Conservation (phyloP, 1,284 basidiomycete genomes). For the Naganishia sp. region DNA sequence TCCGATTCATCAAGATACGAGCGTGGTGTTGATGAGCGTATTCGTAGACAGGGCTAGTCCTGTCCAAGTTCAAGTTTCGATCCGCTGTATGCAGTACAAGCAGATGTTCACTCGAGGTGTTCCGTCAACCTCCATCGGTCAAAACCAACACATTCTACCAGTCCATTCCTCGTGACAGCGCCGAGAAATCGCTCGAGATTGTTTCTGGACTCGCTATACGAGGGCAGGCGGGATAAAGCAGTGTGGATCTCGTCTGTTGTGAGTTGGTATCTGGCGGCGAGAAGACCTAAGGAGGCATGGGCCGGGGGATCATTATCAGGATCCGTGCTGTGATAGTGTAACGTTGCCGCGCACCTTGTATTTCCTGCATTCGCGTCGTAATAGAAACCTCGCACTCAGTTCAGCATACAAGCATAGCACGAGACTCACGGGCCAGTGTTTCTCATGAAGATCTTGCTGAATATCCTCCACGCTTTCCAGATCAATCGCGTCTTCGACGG, state of each 20-base stretch:
- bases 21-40: too few relatives aligned
- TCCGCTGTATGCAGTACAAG: too few relatives aligned
- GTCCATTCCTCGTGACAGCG: slow-evolving; percentile 20
- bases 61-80: too few relatives aligned
- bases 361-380: slow-evolving; percentile 17
- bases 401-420: too few relatives aligned
- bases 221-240: slow-evolving; percentile 11
- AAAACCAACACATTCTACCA: slow-evolving; percentile 20
- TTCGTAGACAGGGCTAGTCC: too few relatives aligned
- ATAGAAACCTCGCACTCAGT: not conserved
- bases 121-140: slow-evolving; percentile 21
- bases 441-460: slow-evolving; percentile 74
- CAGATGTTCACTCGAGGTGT: not conserved
- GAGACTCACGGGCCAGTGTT: slow-evolving; percentile 30
- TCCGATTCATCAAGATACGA: too few relatives aligned
- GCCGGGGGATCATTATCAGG: too few relatives aligned
- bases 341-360: slow-evolving; percentile 16
- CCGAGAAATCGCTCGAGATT: slow-evolving; percentile 30
- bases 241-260: slow-evolving; percentile 21
- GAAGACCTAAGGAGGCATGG: slow-evolving; percentile 15
- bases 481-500: slow-evolving; percentile 22
- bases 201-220: slow-evolving; percentile 17
- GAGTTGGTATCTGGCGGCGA: slow-evolving; percentile 7
- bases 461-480: slow-evolving; percentile 62
- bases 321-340: too few relatives aligned